phyloP scores from a whole-genome alignment of 2,329 filamentous ascomycete species.

The Thielaviopsis musarum region DNA sequence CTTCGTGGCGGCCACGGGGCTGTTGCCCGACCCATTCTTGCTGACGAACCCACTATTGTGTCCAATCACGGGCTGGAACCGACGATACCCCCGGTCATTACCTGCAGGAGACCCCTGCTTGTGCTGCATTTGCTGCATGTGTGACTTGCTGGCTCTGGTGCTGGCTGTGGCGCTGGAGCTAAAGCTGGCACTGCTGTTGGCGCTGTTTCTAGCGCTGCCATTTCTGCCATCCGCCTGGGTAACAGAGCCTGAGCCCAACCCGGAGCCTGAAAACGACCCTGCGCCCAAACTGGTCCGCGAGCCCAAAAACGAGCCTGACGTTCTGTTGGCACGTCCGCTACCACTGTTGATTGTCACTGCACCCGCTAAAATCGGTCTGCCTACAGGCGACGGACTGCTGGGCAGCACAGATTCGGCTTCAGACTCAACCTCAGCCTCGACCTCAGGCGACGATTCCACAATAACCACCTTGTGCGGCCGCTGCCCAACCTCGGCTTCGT shows the following conservation, averaged over 20 bases:
- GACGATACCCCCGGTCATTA: constrained; percentile 1
- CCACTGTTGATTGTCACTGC: not conserved
- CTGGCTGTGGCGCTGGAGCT: not conserved
- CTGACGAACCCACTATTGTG: constrained; percentile 2
- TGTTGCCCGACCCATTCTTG: constrained; percentile 6
- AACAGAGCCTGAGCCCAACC: not conserved
- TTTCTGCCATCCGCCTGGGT: not conserved
- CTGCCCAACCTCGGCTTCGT: constrained; percentile 12
- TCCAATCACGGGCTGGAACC: constrained; percentile 5
- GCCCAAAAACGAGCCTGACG: not conserved
- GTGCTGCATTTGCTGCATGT: not conserved
- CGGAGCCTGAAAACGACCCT: not conserved
- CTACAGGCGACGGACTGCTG: not conserved
- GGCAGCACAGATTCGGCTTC: not conserved
- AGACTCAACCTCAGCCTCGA: not conserved
- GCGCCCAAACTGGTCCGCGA: not conserved
- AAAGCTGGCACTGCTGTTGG: not conserved
- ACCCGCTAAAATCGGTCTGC: not conserved
- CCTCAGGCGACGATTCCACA: not conserved
- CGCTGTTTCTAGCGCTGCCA: not conserved
- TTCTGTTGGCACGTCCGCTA: not conserved
- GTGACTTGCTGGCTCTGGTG: constrained; percentile 1
- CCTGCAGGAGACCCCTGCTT: constrained; percentile 5
- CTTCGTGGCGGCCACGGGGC: constrained; percentile 5
- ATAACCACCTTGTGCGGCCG: not conserved